Evolutionary conservation across 2,329 filamentous ascomycete genomes (phyloP).

Genomic region (Botrytis porri): DNA sequence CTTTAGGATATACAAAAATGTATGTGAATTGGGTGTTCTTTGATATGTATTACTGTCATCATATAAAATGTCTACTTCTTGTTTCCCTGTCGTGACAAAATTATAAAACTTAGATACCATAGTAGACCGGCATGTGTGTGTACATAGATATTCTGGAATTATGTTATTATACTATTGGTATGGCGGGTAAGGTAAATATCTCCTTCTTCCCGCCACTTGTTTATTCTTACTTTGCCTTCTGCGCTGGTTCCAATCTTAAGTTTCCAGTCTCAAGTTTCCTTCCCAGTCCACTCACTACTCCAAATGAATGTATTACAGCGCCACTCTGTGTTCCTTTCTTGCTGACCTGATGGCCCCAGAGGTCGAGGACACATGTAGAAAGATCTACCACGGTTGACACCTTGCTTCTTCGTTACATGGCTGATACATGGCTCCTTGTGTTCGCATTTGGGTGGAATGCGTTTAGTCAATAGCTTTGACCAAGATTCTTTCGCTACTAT

Average conservation of each 20-base stretch:
- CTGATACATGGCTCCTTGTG: constrained; percentile 85
- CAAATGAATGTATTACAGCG: constrained; percentile 78
- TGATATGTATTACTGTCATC: too few species aligned
- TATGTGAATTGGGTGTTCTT: not conserved
- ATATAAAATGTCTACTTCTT: not conserved
- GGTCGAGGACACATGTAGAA: constrained; percentile 68
- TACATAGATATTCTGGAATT: not conserved
- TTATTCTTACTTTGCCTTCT: not conserved
- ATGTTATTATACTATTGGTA: not conserved
- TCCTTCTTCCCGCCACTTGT: not conserved
- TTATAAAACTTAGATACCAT: not conserved
- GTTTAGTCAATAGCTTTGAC: constrained; percentile 78
- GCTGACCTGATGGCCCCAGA: constrained; percentile 78
- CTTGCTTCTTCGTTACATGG: constrained; percentile 82
- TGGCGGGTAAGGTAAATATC: not conserved
- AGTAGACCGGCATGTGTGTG: not conserved
- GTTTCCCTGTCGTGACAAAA: not conserved
- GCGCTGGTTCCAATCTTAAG: not conserved
- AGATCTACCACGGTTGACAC: constrained; percentile 71
- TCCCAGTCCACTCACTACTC: constrained; percentile 35
- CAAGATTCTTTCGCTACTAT: constrained; percentile 76
- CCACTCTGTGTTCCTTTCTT: constrained; percentile 83
- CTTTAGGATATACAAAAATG: not conserved
- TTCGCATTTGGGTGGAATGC: constrained; percentile 74
- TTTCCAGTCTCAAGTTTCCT: constrained; percentile 3